Conservation (phyloP, 2,329 filamentous ascomycete genomes). For the Neonectria ditissima region DNA sequence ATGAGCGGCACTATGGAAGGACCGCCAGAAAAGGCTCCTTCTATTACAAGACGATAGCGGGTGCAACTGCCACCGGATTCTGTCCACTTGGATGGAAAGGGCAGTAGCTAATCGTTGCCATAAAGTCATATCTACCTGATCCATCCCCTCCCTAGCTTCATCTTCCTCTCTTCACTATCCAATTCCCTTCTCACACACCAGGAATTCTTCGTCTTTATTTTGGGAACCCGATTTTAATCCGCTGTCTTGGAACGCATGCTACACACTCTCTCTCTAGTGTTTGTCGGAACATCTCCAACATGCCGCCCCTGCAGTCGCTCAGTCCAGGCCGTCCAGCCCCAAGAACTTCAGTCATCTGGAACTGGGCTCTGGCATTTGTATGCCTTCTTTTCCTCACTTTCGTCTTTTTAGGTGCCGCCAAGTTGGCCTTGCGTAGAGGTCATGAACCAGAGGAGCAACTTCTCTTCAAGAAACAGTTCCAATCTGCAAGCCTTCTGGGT, state of each 20-base stretch:
- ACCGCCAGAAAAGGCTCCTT: neutral
- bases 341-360: constrained; percentile 6
- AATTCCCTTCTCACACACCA: neutral
- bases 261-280: constrained; percentile 10
- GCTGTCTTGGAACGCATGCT: constrained; percentile 44
- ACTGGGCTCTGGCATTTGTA: too few species aligned
- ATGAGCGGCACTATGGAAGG: neutral
- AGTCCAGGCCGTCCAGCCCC: constrained; percentile 1
- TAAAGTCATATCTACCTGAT: neutral
- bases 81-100: neutral
- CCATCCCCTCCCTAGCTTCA: neutral
- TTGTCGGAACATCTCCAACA: constrained; percentile 1
- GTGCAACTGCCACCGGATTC: neutral
- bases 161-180: neutral
- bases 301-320: constrained; percentile 4
- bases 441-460: neutral
- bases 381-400: neutral
- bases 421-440: neutral
- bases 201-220: constrained; percentile 19
- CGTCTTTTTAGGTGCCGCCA: neutral
- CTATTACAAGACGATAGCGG: neutral
- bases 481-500: constrained; percentile 38
- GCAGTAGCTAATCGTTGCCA: neutral
- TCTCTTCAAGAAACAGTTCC: constrained; percentile 39
- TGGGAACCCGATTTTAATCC: constrained; percentile 41